These are phyloP conservation scores for Boletus coccyginus DNA, from an alignment of 768 basidiomycete genomes.

Conservation along the genomic window DNA sequence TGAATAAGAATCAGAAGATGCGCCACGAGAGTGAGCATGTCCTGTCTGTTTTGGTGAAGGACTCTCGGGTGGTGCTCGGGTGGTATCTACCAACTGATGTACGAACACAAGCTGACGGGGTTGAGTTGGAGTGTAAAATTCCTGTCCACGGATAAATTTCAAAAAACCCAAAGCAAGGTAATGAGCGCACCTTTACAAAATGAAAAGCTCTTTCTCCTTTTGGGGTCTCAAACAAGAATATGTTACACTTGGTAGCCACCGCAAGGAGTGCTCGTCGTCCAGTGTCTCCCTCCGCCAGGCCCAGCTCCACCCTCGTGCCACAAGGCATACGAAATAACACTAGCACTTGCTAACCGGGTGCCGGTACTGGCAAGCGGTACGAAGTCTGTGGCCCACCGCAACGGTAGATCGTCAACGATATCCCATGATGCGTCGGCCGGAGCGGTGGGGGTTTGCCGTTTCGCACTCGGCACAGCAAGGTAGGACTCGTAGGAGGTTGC, in stretches of 20 bases:
- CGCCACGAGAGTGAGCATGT: constrained; percentile 40
- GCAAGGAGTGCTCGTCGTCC: constrained; percentile 59
- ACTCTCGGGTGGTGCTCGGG: constrained; percentile 43
- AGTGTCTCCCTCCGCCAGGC: constrained; percentile 41
- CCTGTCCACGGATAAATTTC: constrained; percentile 41
- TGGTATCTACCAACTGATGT: constrained; percentile 59
- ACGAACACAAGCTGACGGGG: constrained; percentile 70
- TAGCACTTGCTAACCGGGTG: constrained; percentile 56
- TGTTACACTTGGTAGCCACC: constrained; percentile 69
- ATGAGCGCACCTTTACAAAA: constrained; percentile 60
- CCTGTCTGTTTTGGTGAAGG: constrained; percentile 23
- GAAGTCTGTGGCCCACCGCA: constrained; percentile 87
- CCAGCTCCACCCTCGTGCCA: constrained; percentile 57
- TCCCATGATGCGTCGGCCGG: constrained; percentile 64
- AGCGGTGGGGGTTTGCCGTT: constrained; percentile 25
- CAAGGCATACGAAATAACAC: constrained; percentile 65
- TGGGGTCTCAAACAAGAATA: constrained; percentile 78
- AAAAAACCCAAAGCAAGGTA: background rate
- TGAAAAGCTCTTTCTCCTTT: constrained; percentile 80
- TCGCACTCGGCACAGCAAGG: constrained; percentile 29
- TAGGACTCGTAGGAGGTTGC: constrained; percentile 28
- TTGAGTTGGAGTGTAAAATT: constrained; percentile 77
- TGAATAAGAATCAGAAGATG: constrained; percentile 40
- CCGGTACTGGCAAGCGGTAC: constrained; percentile 70
- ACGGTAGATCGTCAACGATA: constrained; percentile 64